Evolutionary conservation across 2,329 filamentous ascomycete genomes (phyloP).

Genomic region (Trichoderma hamatum): DNA sequence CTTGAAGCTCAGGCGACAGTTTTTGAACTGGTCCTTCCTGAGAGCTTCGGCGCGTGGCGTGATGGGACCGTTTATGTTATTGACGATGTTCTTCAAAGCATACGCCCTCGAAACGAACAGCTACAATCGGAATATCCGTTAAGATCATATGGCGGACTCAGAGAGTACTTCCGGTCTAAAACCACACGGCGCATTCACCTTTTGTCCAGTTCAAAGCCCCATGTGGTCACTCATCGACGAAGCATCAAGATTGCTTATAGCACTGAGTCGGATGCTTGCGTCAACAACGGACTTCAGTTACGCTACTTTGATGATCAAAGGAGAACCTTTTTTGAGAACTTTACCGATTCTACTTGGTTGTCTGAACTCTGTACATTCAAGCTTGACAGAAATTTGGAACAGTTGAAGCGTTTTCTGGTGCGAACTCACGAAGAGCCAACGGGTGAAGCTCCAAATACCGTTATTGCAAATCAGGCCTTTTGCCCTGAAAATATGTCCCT

Average conservation of each 20-base stretch:
- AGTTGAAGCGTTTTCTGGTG: neutral
- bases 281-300: neutral
- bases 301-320: neutral
- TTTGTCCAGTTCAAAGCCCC: neutral
- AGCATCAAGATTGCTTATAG: neutral
- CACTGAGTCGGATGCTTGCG: neutral
- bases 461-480: neutral
- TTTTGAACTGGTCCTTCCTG: neutral
- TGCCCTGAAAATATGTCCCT: constrained; percentile 1
- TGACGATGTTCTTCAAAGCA: neutral
- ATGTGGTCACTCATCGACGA: neutral
- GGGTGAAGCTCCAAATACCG: constrained; percentile 1
- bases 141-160: neutral
- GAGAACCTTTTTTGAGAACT: neutral
- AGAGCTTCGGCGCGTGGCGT: neutral
- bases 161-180: neutral
- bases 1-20: neutral
- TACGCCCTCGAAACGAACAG: neutral
- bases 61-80: neutral
- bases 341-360: neutral
- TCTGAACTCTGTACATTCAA: neutral
- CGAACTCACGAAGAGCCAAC: neutral
- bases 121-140: neutral
- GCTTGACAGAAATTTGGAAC: neutral
- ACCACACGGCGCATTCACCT: neutral